Evolutionary conservation across 495 filamentous ascomycete species (phyloP), one percentile per base, ranked within the genome.

Genomic region (Echria macrotheca): DNA sequence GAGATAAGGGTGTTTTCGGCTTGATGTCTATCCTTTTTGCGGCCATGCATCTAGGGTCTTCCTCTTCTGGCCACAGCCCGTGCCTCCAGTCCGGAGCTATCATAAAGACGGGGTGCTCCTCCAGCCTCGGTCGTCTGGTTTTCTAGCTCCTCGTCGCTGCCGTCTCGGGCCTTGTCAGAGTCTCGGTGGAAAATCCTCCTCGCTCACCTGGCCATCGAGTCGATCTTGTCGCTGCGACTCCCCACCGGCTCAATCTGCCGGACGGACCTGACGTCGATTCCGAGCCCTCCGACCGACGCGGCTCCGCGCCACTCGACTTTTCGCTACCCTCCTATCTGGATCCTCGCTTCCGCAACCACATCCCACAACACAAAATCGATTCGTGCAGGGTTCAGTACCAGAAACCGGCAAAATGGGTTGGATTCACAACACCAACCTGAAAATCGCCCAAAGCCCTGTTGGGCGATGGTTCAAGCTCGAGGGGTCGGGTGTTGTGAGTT

Each of bases 381-480:
- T n/a, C n/a, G n/a, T n/a, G n/a, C n/a, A n/a, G n/a, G n/a, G n/a
- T n/a, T n/a, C 18, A 39, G 11, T 7, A 15, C n/a, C 17, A 15
- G 15, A 31, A 35, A 28, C 19, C 28, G 44, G 35, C 50, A 59
- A 65, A 24, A 72, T 72, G 60, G 64, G 52, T 25, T 81, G 73
- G 73, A 60, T 78, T 49, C 68, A 78, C 18, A 63, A 68, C 24
- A 65, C 70, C 58, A 84, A 86, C 57, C 40, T 63, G 33, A 69
- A 63, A 58, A 68, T 85, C 53, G 82, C 79, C 48, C 54, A 61
- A 43, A 78, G 78, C 57, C 68, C 74, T 28, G 73, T 90, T 49
- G 87, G 87, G 40, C 71, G 73, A 43, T 87, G 81, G 72, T 91
- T 91, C 68, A 75, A 76, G 36, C 73, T 91, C 14, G 85, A 89